phyloP scores from a whole-genome alignment of 202 grass and related monocot species.

The Digitaria exilis region DNA sequence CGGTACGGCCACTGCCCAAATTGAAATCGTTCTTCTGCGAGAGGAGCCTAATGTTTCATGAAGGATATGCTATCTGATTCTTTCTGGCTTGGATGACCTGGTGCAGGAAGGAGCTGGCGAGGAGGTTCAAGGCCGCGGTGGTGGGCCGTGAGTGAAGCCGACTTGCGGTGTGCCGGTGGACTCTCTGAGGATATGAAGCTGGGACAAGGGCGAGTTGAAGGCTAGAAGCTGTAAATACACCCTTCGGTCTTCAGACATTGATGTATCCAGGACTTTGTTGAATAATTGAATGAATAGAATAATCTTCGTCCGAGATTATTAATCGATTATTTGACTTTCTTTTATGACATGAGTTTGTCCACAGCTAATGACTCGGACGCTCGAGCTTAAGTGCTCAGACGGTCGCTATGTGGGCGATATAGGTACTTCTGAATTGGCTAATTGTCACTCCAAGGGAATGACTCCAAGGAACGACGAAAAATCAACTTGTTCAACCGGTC shows the following conservation, averaged over 20 bases:
- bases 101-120: conserved; percentile 57
- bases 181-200: not conserved
- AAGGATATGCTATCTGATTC: not conserved
- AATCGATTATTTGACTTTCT: not conserved
- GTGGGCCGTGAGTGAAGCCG: conserved; percentile 42
- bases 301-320: not conserved
- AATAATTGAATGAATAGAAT: conserved; percentile 33
- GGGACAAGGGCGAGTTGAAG: conserved; percentile 11
- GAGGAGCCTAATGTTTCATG: not conserved
- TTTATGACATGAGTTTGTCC: too few species aligned
- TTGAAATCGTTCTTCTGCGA: not conserved
- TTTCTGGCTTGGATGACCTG: not conserved
- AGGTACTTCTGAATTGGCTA: too few species aligned
- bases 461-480: too few species aligned
- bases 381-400: too few species aligned
- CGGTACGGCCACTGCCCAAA: conserved; percentile 22
- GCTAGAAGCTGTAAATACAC: conserved; percentile 47
- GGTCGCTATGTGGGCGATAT: too few species aligned
- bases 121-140: conserved; percentile 53
- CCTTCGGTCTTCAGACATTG: conserved; percentile 33
- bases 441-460: too few species aligned
- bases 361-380: too few species aligned
- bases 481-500: too few species aligned
- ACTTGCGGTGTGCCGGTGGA: not conserved
- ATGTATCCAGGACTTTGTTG: conserved; percentile 9